A percentile compares a stretch with the other conserved stretches of the same genome.
phyloP scores from a whole-genome alignment of 208 protist species.

The Naegleria fowleri region DNA sequence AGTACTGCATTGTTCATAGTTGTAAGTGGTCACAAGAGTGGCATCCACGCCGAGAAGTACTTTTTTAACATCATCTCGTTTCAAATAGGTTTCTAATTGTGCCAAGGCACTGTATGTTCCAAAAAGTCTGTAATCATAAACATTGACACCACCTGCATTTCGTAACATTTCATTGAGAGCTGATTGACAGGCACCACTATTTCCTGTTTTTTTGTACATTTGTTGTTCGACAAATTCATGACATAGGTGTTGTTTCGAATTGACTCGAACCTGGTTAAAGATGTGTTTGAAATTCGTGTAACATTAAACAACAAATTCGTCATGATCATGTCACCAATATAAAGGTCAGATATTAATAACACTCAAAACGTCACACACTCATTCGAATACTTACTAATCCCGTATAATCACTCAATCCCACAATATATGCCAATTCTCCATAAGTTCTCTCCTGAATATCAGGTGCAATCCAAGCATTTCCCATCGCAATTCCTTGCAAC shows the following conservation, averaged over 20 bases:
- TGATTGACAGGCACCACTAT: neutral
- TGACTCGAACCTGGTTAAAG: neutral
- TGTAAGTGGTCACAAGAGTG: neutral
- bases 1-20: neutral
- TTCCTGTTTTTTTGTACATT: neutral
- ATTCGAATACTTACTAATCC: neutral
- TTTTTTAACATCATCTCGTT: neutral
- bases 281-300: no score
- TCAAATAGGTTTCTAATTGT: constrained; percentile 10
- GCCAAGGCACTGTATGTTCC: neutral
- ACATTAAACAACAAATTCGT: no score
- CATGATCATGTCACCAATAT: no score
- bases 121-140: constrained; percentile 1
- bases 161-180: neutral
- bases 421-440: neutral
- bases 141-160: neutral
- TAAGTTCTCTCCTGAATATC: neutral
- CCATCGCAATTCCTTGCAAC: neutral
- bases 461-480: constrained; percentile 3
- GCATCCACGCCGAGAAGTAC: neutral
- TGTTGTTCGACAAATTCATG: neutral
- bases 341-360: no score
- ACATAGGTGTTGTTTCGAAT: neutral
- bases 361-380: no score
- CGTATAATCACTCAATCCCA: neutral